These are phyloP conservation scores for Ophiostoma ulmi DNA, from an alignment of 2,329 filamentous ascomycete genomes.

Conservation along the genomic window DNA sequence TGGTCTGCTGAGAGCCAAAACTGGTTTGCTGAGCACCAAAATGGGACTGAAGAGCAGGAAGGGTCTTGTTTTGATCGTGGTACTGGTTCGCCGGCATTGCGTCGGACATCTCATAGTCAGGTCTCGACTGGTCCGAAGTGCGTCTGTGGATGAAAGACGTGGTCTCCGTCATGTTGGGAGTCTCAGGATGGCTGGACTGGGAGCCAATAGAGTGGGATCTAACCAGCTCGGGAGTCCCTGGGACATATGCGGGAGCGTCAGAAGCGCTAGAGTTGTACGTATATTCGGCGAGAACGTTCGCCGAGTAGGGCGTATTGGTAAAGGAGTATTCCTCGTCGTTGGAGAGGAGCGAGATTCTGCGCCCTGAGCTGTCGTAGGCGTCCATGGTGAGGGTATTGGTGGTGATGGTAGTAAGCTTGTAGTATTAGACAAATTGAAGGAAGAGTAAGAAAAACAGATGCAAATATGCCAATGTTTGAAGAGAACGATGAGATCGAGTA, in stretches of 20 bases:
- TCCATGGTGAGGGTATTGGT: constrained; percentile 42
- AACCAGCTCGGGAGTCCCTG: constrained; percentile 26
- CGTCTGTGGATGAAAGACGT: constrained; percentile 32
- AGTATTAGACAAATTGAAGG: background rate
- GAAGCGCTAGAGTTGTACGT: background rate
- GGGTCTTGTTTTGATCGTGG: background rate
- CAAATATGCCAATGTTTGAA: background rate
- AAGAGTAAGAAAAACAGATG: background rate
- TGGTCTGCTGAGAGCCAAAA: background rate
- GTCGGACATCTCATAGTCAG: background rate
- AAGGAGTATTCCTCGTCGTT: constrained; percentile 29
- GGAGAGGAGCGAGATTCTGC: constrained; percentile 52
- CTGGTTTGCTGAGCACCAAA: background rate
- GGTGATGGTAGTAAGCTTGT: constrained; percentile 22
- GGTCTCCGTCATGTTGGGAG: constrained; percentile 38
- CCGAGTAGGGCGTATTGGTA: background rate
- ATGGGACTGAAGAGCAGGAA: background rate
- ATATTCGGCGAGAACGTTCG: no score
- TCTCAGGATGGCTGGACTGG: constrained; percentile 27
- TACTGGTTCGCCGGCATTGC: background rate
- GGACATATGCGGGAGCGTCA: background rate
- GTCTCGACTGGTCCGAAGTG: background rate
- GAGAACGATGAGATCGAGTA: background rate
- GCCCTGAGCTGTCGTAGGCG: constrained; percentile 51
- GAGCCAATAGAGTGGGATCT: background rate